Conservation (phyloP, 2,329 filamentous ascomycete species). For the Pseudopyricularia cyperi region DNA sequence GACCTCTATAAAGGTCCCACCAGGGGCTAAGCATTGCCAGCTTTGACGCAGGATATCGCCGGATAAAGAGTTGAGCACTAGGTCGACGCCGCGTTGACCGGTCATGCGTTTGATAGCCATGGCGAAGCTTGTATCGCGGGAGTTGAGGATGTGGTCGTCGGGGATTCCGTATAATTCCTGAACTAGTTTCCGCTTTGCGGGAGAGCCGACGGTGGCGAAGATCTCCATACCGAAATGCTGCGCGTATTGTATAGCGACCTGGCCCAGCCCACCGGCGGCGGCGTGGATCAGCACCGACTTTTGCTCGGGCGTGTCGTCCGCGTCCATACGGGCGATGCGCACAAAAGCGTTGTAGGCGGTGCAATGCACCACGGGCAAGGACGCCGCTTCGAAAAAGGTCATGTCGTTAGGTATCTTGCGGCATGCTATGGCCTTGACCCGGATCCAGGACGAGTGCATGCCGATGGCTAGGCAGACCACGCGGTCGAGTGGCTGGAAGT, state of each 20-base stretch:
- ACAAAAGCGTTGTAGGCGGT: constrained; percentile 15
- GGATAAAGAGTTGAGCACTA: constrained; percentile 16
- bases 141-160: constrained; percentile 15
- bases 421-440: no score
- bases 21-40: constrained; percentile 18
- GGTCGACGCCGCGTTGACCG: constrained; percentile 14
- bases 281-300: constrained; percentile 10
- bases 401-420: no score
- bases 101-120: constrained; percentile 12
- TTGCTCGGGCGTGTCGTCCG: no score
- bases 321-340: constrained; percentile 11
- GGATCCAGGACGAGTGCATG: no score
- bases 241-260: constrained; percentile 7
- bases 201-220: constrained; percentile 15
- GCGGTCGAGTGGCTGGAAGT: no score
- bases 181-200: constrained; percentile 15
- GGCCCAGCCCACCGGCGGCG: constrained; percentile 11
- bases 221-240: constrained; percentile 10
- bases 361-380: constrained; percentile 12
- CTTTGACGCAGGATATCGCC: constrained; percentile 15
- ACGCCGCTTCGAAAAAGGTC: no score
- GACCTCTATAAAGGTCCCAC: constrained; percentile 21
- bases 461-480: no score
- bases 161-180: constrained; percentile 15
- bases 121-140: constrained; percentile 14